Conservation (phyloP, 768 basidiomycete species). For the Hortiboletus campestris region DNA sequence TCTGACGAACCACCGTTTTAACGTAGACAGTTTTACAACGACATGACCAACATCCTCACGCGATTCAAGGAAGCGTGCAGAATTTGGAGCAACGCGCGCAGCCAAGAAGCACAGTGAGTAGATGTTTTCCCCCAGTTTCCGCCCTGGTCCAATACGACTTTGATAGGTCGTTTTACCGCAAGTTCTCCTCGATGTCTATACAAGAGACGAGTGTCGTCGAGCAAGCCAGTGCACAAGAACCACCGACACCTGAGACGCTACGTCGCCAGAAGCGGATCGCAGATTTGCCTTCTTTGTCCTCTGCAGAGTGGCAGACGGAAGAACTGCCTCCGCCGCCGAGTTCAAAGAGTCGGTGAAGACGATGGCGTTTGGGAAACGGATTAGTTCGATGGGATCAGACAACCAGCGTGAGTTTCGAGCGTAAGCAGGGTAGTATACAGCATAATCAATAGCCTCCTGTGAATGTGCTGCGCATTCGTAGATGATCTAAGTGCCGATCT, state of each 20-base stretch:
- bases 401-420: neutral
- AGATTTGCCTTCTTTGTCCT: slow-evolving; percentile 46
- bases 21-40: slow-evolving; percentile 80
- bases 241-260: slow-evolving; percentile 5
- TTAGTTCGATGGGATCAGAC: neutral
- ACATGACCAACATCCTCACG: slow-evolving; percentile 66
- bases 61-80: slow-evolving; percentile 77
- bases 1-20: neutral
- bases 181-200: slow-evolving; percentile 33
- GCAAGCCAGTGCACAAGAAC: neutral
- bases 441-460: too few species aligned
- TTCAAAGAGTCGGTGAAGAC: slow-evolving; percentile 1
- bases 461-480: too few species aligned
- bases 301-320: slow-evolving; percentile 55
- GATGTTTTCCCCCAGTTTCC: too few species aligned
- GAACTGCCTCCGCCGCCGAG: slow-evolving; percentile 43
- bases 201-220: slow-evolving; percentile 20
- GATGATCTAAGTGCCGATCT: too few species aligned
- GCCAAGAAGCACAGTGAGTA: slow-evolving; percentile 72
- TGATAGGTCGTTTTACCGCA: slow-evolving; percentile 20
- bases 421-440: neutral
- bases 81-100: slow-evolving; percentile 68
- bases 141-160: neutral
- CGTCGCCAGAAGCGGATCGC: slow-evolving; percentile 29
- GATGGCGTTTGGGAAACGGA: neutral